Percentiles rank a stretch among this genome's conserved stretches.
These are phyloP conservation scores for Cytospora paraplurivora DNA, from an alignment of 2,329 filamentous ascomycete genomes.

Conservation along the genomic window DNA sequence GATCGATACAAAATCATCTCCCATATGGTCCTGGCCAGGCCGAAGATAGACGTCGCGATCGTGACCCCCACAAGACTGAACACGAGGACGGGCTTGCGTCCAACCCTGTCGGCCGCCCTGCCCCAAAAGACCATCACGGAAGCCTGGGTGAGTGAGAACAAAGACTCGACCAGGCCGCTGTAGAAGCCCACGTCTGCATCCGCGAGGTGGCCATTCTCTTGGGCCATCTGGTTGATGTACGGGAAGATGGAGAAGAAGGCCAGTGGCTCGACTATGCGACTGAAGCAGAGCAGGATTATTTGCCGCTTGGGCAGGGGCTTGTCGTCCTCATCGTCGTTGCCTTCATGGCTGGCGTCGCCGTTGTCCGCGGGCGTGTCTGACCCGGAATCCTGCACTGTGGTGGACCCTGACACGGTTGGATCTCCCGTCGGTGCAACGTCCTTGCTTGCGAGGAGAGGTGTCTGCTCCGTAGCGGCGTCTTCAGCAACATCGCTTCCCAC, in stretches of 20 bases:
- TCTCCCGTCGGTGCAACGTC: constrained; percentile 30
- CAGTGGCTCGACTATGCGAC: constrained; percentile 72
- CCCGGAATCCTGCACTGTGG: constrained; percentile 29
- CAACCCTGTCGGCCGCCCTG: constrained; percentile 64
- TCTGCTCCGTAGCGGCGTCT: constrained; percentile 35
- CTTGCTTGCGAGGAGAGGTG: constrained; percentile 36
- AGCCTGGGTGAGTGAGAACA: constrained; percentile 78
- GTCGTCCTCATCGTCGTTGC: constrained; percentile 39
- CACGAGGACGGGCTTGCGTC: constrained; percentile 73
- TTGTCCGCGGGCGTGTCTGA: constrained; percentile 26
- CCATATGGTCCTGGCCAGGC: constrained; percentile 64
- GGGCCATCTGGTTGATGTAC: constrained; percentile 77
- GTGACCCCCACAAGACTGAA: constrained; percentile 66
- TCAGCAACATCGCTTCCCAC: constrained; percentile 1
- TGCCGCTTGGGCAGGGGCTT: constrained; percentile 63
- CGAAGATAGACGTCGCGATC: constrained; percentile 65
- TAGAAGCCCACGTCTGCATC: constrained; percentile 77
- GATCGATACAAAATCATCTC: constrained; percentile 77
- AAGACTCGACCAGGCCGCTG: constrained; percentile 70
- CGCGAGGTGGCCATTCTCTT: constrained; percentile 62
- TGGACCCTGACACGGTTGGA: constrained; percentile 29
- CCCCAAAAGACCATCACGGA: constrained; percentile 78
- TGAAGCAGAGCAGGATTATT: constrained; percentile 72
- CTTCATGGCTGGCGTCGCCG: constrained; percentile 10
- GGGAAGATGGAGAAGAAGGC: constrained; percentile 85